Base-by-base conservation (phyloP, 2,329 filamentous ascomycete genomes). In the Madurella fahalii region DNA sequence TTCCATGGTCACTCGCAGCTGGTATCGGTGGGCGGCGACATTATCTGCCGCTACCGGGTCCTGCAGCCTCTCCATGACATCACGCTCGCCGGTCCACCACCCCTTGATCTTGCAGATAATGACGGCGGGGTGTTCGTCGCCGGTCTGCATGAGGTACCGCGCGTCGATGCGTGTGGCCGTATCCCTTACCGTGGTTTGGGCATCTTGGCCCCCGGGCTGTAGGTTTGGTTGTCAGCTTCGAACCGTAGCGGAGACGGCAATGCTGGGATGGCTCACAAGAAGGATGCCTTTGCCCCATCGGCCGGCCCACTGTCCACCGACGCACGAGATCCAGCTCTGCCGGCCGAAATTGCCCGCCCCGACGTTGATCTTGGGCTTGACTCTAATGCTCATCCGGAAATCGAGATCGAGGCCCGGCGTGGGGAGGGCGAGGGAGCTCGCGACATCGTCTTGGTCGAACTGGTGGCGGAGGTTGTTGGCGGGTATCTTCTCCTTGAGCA, bases 11-110 rank as follows among this genome's bases (percentile, higher is more conserved):
- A 63, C 58, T n/a, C 64, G 61, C 16, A 66, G 57, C 30, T 54
- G 55, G 57, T 66, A 66, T 9, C 60, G 60, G 17, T 56, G 41
- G 1, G 62, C 59, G 1, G 56, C 48, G 9, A 67, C 58, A 34
- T 61, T 64, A 37, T 65, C 64, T 4, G 62, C 62, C 9, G 57
- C 60, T 2, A 62, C 60, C 0, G 62, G 61, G 39, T 63, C 58
- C 32, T 62, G 59, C 17, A 65, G 59, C 16, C 59, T 43, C 46
- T 63, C 62, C 58, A 65, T 62, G 44, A 64, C 53, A 9, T 64
- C 64, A n/a, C 58, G 58, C 1, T 61, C 60, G 42, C 59, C 64
- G 3, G 58, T 62, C 57, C 61, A 53, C 64, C 64, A 65, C n/a
- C 64, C 64, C 15, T 56, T 58, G 5, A 62, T 57, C 50, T 61